A percentile compares a stretch with the other conserved stretches of the same genome.
These are phyloP conservation scores for Mrakia frigida DNA, from an alignment of 768 basidiomycete species.

Conservation along the genomic window DNA sequence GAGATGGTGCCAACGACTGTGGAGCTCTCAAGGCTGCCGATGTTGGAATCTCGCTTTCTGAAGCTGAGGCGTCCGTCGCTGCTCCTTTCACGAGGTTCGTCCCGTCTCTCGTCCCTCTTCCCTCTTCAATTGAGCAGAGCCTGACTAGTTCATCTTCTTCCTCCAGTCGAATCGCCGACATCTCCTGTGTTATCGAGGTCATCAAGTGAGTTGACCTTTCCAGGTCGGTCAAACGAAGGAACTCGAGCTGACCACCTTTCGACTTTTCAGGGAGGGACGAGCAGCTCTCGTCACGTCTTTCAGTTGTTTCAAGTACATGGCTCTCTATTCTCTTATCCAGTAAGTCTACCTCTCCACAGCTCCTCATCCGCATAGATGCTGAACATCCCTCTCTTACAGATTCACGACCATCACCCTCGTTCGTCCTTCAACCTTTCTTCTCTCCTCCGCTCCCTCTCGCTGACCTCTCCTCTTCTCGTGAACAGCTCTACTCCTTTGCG, in stretches of 20 bases:
- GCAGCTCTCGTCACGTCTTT: slow-evolving; percentile 96
- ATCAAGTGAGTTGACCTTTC: slow-evolving; percentile 54
- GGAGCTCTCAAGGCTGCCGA: slow-evolving; percentile 97
- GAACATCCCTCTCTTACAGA: background rate
- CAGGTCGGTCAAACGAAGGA: background rate
- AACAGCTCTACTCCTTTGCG: slow-evolving; percentile 79
- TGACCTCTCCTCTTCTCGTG: background rate
- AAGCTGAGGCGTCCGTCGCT: slow-evolving; percentile 96
- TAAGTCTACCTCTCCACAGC: background rate
- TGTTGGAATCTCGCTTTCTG: slow-evolving; percentile 91
- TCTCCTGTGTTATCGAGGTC: slow-evolving; percentile 90
- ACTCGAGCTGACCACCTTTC: slow-evolving; percentile 1
- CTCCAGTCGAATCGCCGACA: slow-evolving; percentile 78
- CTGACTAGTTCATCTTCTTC: background rate
- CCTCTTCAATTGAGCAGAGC: background rate
- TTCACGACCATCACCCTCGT: slow-evolving; percentile 90
- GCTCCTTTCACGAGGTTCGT: slow-evolving; percentile 73
- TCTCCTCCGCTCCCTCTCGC: background rate
- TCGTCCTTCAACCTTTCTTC: slow-evolving; percentile 7
- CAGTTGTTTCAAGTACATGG: slow-evolving; percentile 99
- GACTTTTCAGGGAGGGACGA: slow-evolving; percentile 61
- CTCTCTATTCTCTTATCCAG: slow-evolving; percentile 94
- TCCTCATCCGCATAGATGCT: background rate
- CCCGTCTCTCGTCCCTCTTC: background rate
- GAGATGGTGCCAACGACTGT: slow-evolving; percentile 98